Evolutionary conservation across 306 rosid genomes (phyloP), one percentile per base, ranked within the genome.

Genomic region (Argentina anserina): DNA sequence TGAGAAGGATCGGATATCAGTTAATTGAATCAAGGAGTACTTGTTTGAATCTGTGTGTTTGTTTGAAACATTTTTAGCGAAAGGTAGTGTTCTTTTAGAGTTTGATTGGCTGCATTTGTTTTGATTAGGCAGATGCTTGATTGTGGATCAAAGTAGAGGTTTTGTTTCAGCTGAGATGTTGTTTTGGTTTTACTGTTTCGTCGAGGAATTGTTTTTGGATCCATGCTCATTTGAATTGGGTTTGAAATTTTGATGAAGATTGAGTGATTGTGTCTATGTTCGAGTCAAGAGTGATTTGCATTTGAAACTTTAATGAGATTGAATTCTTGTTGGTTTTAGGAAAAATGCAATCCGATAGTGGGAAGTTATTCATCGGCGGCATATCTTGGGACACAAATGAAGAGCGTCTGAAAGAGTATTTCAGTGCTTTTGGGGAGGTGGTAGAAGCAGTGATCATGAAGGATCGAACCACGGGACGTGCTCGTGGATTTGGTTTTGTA

Each of bases 301-400:
- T 84, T 84, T 78, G 45, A 6, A 28, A 20, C 31, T 41, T 61
- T 21, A n/a, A 10, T 49, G 15, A 63, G 45, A 29, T 41, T 73
- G 41, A 26, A 58, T 65, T 67, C 36, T 45, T 76, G 79, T 18
- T 60, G 46, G 14, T 58, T 75, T n/a, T 39, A 72, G 56, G 73
- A 84, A 84, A 87, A 53, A 87, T 90, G 91, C 89, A 77, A 80
- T 86, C 89, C 86, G 93, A 90, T 56, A 85, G 90, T 62, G 91
- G 96, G 45, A 90, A 90, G 76, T 88, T 92, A 73, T 92, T 92
- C 83, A 86, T 92, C 64, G 96, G 96, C 11, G 96, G 98, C 69
- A 92, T 92, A 81, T 93, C 98, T 28, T 93, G 98, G 98, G 97
- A 93, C 94, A 93, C 98, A 26, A 87, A 86, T 84, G 97, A 91